Base-by-base conservation (phyloP, 306 rosid species). In the Gastrolobium villosum region DNA sequence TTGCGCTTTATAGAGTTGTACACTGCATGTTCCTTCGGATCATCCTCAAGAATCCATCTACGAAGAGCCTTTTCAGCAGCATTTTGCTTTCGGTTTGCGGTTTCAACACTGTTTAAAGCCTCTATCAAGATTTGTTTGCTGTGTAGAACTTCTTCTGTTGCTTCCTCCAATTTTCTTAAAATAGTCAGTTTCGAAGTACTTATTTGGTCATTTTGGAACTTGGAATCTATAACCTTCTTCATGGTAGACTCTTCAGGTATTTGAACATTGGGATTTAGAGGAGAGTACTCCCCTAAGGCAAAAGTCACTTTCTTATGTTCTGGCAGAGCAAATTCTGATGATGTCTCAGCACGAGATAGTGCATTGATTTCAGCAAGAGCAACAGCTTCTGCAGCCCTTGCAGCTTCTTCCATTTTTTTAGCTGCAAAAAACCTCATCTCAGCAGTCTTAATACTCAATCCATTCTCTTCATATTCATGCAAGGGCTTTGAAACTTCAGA, bases 351-450 rank as follows among this genome's bases (percentile, higher is more conserved):
- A 69, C 79, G 5, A 5, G 91, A 85, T 56, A 95, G 83, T 64
- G 91, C 96, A 74, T 84, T 82, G 74, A 95, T 87, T 85, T 95
- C 99, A 4, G 97, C 96, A 40, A 93, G 89, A 71, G 99, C 99
- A 74, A 93, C 89, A 4, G 94, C 98, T 85, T 95, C 99, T 26
- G 97, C 98, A 8, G 98, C 97, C 85, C 70, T 88, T 10, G 99
- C 98, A 2, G 99, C 99, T 83, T 95, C 98, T 67, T 93, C 98
- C 99, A 95, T 95, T 89, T 91, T 95, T 76, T 91, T 93, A 31
- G 99, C 99, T 1, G 99, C 98, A 61, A 91, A 65, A 96, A 79
- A 90, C 83, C 94, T 90, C 97, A 95, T 87, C 83, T 95, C 97
- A 10, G 98, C 97, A 41, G 91, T 88, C 79, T 81, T 89, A 72